Conservation (phyloP, 2,329 filamentous ascomycete species). For the Metarhizium guizhouense region DNA sequence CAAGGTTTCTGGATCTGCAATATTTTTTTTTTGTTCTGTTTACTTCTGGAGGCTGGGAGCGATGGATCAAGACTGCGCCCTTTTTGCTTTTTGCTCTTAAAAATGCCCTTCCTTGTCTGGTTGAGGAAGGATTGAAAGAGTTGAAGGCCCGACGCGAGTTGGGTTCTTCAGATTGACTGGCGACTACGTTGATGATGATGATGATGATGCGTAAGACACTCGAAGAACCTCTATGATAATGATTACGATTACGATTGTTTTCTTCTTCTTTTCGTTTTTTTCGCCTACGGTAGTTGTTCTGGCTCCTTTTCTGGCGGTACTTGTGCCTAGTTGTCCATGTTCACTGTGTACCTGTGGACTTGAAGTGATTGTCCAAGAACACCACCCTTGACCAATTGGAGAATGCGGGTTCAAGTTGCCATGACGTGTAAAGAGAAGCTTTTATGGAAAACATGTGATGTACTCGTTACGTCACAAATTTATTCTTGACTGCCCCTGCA, state of each 20-base stretch:
- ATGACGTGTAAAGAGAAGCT: too few relatives aligned
- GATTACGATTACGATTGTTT: background rate
- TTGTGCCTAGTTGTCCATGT: background rate
- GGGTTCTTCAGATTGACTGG: background rate
- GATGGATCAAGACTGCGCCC: background rate
- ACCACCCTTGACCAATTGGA: too few relatives aligned
- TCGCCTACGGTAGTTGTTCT: background rate
- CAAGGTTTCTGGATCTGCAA: background rate
- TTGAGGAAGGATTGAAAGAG: background rate
- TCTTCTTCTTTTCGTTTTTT: too few relatives aligned
- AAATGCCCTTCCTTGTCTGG: background rate
- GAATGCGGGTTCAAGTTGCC: too few relatives aligned
- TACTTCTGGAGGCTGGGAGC: background rate
- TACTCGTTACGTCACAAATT: too few relatives aligned
- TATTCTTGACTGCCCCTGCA: too few relatives aligned
- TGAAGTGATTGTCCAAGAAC: too few relatives aligned
- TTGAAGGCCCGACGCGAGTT: slow-evolving; percentile 1
- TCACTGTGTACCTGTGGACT: too few relatives aligned
- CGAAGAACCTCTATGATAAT: slow-evolving; percentile 2
- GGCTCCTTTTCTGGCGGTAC: background rate
- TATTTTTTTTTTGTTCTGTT: background rate
- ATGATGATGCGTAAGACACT: slow-evolving; percentile 1
- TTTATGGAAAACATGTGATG: too few relatives aligned
- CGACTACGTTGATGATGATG: background rate
- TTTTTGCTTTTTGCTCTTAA: background rate